Percentiles rank a stretch among this genome's conserved stretches.
These are phyloP conservation scores for Penicillium verhagenii DNA, from an alignment of 495 filamentous ascomycete genomes.

Conservation along the genomic window DNA sequence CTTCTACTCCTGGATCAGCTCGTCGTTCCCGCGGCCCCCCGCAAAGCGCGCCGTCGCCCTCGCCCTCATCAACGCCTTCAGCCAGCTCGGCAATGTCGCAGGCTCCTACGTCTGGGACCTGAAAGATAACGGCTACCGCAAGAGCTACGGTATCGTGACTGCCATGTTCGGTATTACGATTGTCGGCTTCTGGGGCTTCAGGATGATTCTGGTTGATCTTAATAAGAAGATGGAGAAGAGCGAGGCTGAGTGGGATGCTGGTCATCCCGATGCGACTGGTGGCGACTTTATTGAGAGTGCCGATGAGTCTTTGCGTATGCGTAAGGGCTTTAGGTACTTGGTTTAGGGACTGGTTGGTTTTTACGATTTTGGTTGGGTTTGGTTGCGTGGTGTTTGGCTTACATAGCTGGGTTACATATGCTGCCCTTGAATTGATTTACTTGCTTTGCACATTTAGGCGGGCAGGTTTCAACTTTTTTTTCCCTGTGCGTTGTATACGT, in stretches of 20 bases:
- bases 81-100: conserved; percentile 38
- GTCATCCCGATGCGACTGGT: conserved; percentile 9
- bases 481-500: too few species aligned
- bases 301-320: conserved; percentile 30
- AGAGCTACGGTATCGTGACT: conserved; percentile 37
- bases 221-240: conserved; percentile 66
- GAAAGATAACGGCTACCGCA: conserved; percentile 31
- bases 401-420: too few species aligned
- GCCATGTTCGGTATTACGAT: conserved; percentile 36
- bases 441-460: too few species aligned
- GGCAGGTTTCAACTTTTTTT: too few species aligned
- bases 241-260: conserved; percentile 26
- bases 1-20: conserved; percentile 73
- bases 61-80: conserved; percentile 79
- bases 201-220: conserved; percentile 57
- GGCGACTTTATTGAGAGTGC: conserved; percentile 19
- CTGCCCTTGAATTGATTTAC: too few species aligned
- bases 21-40: conserved; percentile 75
- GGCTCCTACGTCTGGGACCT: conserved; percentile 36
- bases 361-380: too few species aligned
- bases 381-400: too few species aligned
- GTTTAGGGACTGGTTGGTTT: conserved; percentile 8
- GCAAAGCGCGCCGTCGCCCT: conserved; percentile 81
- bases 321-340: conserved; percentile 37
- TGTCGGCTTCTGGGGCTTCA: conserved; percentile 42